Base-by-base conservation (phyloP, 768 basidiomycete genomes). In the Mycena alexandri region DNA sequence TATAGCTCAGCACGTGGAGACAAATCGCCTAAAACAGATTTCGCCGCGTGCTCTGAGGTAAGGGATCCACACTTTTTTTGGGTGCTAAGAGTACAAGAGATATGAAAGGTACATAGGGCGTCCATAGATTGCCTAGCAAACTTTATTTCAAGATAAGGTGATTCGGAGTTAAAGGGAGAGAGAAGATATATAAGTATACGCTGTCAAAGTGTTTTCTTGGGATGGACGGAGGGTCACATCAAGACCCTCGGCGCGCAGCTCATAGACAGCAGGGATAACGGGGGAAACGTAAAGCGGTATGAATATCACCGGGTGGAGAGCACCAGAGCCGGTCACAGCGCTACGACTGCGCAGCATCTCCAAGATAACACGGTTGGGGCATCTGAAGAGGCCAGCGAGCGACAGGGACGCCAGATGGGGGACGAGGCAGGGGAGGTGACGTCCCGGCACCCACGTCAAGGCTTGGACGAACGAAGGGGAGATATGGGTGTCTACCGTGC, bases 321-420 rank as follows among this genome's bases (percentile, higher is more conserved):
- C 34, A 5, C 57, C 56, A 11, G 42, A 11, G 34, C 21, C 58
- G 14, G 36, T 21, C 19, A 34, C 19, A 21, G 53, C 53, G 21
- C 12, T n/a, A 14, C 48, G 22, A 22, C 22, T 19, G n/a, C 48
- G 59, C 24, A 61, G 22, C 59, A 51, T 61, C 22, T 29, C 12
- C 19, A 51, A 36, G 60, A 61, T 10, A 10, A 17, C 17, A 11
- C 19, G 9, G 24, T 42, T 61, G 5, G 14, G 38, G 48, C 48
- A 51, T 16, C 4, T 24, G 38, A 61, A 61, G 22, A 3, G 1
- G 22, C 36, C 59, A 24, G 36, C 24, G 24, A 61, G 34, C 9
- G 48, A 51, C 0, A 61, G 38, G 10, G 41, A 51, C 25, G 11
- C 38, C n/a, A 52, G 38, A 19, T 16, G 24, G 2, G 50, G 48